Evolutionary conservation across 805 yeast species (phyloP).

Genomic region (Saturnispora quitensis): DNA sequence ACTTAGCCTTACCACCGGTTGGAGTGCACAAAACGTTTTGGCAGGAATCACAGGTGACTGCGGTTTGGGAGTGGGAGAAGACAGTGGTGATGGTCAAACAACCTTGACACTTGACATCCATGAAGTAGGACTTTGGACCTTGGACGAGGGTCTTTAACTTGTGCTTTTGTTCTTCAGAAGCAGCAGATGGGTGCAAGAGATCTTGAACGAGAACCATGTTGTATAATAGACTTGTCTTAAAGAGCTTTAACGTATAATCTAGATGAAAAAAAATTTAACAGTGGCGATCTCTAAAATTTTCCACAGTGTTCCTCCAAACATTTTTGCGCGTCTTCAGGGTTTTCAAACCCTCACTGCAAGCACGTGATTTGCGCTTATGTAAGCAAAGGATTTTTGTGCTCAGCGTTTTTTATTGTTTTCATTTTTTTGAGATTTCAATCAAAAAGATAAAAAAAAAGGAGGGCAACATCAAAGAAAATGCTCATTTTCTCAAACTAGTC

Average conservation of each 20-base stretch:
- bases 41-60: conserved; percentile 98
- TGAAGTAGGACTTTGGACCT: conserved; percentile 97
- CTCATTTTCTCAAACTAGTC: not conserved
- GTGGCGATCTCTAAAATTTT: conserved; percentile 3
- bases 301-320: not conserved
- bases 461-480: not conserved
- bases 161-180: conserved; percentile 94
- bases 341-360: conserved; percentile 1
- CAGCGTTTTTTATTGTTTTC: not conserved
- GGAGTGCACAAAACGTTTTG: conserved; percentile 98
- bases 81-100: conserved; percentile 98
- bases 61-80: conserved; percentile 99
- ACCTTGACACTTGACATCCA: conserved; percentile 99
- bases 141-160: conserved; percentile 96
- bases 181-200: conserved; percentile 96
- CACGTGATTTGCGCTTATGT: conserved; percentile 6
- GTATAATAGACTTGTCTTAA: conserved; percentile 9
- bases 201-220: conserved; percentile 92
- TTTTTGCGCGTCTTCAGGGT: conserved; percentile 1
- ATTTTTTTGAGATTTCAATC: too few species aligned
- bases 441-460: too few species aligned
- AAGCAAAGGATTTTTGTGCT: not conserved
- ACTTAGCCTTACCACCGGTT: conserved; percentile 99
- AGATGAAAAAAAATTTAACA: conserved; percentile 3
- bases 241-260: not conserved